Conservation (phyloP, 768 basidiomycete species). For the Mycena floridula region DNA sequence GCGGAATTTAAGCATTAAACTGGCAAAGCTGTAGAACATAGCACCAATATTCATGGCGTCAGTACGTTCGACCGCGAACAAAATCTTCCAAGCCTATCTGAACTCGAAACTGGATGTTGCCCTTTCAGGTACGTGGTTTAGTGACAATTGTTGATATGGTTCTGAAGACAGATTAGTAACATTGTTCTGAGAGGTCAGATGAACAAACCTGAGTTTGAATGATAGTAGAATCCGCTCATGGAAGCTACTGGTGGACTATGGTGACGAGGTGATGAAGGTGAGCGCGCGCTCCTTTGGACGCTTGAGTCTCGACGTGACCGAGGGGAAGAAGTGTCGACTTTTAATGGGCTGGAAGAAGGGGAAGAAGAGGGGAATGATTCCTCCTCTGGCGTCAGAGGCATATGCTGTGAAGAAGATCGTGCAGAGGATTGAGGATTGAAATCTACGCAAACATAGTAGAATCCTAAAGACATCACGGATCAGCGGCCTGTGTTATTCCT, state of each 20-base stretch:
- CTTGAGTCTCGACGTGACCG: slow-evolving; percentile 43
- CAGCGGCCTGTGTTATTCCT: slow-evolving; percentile 2
- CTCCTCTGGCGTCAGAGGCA: slow-evolving; percentile 22
- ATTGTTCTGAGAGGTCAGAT: slow-evolving; percentile 23
- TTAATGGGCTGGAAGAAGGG: slow-evolving; percentile 24
- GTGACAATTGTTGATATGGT: slow-evolving; percentile 86
- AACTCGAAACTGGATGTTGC: slow-evolving; percentile 82
- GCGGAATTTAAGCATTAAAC: too few relatives aligned
- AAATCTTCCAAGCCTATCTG: slow-evolving; percentile 56
- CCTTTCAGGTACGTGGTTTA: slow-evolving; percentile 70
- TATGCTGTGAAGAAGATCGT: slow-evolving; percentile 27
- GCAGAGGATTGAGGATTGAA: slow-evolving; percentile 61
- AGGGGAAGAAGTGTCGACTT: slow-evolving; percentile 25
- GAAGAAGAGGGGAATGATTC: slow-evolving; percentile 10
- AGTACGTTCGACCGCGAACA: too few relatives aligned
- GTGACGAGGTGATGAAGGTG: slow-evolving; percentile 40
- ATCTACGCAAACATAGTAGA: slow-evolving; percentile 94
- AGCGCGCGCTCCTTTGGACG: slow-evolving; percentile 35
- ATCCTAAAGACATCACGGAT: slow-evolving; percentile 42
- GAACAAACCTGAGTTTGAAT: slow-evolving; percentile 89
- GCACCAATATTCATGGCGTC: too few relatives aligned
- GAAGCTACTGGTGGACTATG: slow-evolving; percentile 50
- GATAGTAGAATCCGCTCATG: slow-evolving; percentile 91
- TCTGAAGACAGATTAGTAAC: slow-evolving; percentile 4
- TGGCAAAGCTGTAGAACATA: too few relatives aligned